phyloP scores from a whole-genome alignment of 108 stramenopile species.

The Fragilaria radians region DNA sequence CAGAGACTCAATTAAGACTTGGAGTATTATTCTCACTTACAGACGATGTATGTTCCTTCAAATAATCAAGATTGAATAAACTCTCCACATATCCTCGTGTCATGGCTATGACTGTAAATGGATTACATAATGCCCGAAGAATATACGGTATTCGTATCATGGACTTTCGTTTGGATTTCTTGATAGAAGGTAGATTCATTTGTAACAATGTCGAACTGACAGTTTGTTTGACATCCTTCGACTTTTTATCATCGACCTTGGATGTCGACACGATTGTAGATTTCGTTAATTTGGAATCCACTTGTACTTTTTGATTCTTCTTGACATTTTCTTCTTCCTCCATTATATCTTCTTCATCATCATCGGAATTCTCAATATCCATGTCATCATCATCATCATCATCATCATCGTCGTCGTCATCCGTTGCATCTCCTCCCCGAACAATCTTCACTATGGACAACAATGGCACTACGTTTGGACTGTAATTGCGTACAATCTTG shows the following conservation, averaged over 20 bases:
- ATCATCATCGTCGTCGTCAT: constrained; percentile 15
- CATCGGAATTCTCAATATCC: constrained; percentile 24
- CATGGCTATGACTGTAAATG: constrained; percentile 64
- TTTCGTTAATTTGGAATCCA: constrained; percentile 16
- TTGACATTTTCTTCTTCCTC: constrained; percentile 50
- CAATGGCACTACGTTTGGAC: too few species aligned
- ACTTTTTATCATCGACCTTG: constrained; percentile 21
- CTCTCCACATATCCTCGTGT: constrained; percentile 62
- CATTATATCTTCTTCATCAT: constrained; percentile 31
- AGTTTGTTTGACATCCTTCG: constrained; percentile 33
- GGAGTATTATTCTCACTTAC: too few species aligned
- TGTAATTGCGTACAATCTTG: too few species aligned
- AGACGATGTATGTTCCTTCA: too few species aligned
- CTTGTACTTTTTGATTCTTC: constrained; percentile 19
- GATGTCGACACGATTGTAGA: constrained; percentile 38
- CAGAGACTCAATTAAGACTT: too few species aligned
- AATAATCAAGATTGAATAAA: constrained; percentile 60
- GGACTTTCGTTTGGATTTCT: too few species aligned
- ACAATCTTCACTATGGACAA: too few species aligned
- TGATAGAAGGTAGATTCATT: too few species aligned
- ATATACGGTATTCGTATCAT: constrained; percentile 76
- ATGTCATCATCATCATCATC: constrained; percentile 34
- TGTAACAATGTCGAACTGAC: constrained; percentile 13
- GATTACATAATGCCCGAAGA: constrained; percentile 71
- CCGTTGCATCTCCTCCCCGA: constrained; percentile 18